Percentiles rank a stretch among this genome's conserved stretches.
These are phyloP conservation scores for Coemansia biformis DNA, from an alignment of 192 early-diverging fungal genomes.

Conservation along the genomic window DNA sequence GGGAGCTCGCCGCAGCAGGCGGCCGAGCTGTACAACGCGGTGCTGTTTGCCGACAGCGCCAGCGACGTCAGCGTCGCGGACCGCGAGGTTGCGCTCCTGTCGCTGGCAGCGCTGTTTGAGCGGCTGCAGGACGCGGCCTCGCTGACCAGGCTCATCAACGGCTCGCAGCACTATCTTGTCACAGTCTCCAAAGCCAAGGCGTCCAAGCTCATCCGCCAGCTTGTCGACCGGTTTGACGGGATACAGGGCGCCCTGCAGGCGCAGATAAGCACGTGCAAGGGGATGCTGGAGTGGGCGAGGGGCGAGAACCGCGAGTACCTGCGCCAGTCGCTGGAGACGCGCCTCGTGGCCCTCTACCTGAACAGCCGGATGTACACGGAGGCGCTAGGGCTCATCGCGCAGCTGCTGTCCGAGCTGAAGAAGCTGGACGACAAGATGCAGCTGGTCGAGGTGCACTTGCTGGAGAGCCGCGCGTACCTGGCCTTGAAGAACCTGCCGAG, in stretches of 20 bases:
- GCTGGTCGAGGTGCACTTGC: constrained; percentile 91
- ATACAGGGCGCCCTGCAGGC: constrained; percentile 82
- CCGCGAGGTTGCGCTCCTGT: constrained; percentile 33
- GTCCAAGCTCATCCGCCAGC: constrained; percentile 66
- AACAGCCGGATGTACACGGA: constrained; percentile 96
- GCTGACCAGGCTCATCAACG: constrained; percentile 75
- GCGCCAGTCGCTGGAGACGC: constrained; percentile 92
- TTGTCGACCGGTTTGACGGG: constrained; percentile 80
- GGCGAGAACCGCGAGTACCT: constrained; percentile 92
- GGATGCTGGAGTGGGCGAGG: constrained; percentile 89
- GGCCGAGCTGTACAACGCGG: constrained; percentile 29
- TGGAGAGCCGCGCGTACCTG: constrained; percentile 92
- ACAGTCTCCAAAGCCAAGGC: constrained; percentile 93
- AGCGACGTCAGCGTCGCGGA: constrained; percentile 9
- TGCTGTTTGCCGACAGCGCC: constrained; percentile 30
- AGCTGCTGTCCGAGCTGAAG: constrained; percentile 94
- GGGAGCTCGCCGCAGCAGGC: constrained; percentile 45
- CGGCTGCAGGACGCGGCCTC: constrained; percentile 60
- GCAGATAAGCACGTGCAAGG: constrained; percentile 90
- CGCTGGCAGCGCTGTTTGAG: constrained; percentile 39
- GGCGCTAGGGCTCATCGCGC: constrained; percentile 72
- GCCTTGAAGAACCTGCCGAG: constrained; percentile 90
- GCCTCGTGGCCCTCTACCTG: constrained; percentile 82
- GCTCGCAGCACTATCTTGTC: constrained; percentile 71
- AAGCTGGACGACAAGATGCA: constrained; percentile 98